A percentile compares a stretch with the other conserved stretches of the same genome.
Evolutionary conservation across 2,329 filamentous ascomycete genomes (phyloP).

Genomic region (Beauveria caledonica): DNA sequence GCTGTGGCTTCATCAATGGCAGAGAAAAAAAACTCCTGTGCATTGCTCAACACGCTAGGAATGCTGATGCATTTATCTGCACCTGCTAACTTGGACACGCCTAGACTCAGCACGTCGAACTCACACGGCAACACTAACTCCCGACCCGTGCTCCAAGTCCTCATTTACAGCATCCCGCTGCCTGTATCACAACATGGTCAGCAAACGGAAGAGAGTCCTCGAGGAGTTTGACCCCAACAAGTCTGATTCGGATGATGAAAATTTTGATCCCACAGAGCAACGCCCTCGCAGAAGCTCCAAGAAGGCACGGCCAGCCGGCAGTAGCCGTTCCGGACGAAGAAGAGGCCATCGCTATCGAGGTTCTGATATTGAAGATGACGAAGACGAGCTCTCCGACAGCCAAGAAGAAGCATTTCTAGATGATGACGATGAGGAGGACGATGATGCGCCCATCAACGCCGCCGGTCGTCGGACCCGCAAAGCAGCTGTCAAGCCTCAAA

Average conservation of each 20-base stretch:
- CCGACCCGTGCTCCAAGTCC: neutral
- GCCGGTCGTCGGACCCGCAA: slow-evolving; percentile 42
- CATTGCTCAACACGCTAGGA: neutral
- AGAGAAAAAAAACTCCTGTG: neutral
- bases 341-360: slow-evolving; percentile 42
- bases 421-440: slow-evolving; percentile 35
- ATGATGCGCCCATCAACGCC: slow-evolving; percentile 34
- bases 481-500: slow-evolving; percentile 36
- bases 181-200: slow-evolving; percentile 2
- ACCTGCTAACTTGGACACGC: neutral
- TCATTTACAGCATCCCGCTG: neutral
- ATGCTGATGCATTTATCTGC: neutral
- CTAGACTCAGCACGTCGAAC: neutral
- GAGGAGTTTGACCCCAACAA: slow-evolving; percentile 58
- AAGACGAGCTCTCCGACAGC: slow-evolving; percentile 47
- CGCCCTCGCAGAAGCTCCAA: slow-evolving; percentile 34
- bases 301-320: slow-evolving; percentile 31
- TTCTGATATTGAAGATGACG: slow-evolving; percentile 55
- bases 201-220: slow-evolving; percentile 50
- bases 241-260: slow-evolving; percentile 58
- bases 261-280: slow-evolving; percentile 49
- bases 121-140: neutral
- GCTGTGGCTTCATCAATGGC: neutral
- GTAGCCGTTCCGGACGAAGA: slow-evolving; percentile 25
- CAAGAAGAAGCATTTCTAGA: slow-evolving; percentile 42